Evolutionary conservation across 164 flowering plant genomes (phyloP).

Genomic region (Vitis labrusca): DNA sequence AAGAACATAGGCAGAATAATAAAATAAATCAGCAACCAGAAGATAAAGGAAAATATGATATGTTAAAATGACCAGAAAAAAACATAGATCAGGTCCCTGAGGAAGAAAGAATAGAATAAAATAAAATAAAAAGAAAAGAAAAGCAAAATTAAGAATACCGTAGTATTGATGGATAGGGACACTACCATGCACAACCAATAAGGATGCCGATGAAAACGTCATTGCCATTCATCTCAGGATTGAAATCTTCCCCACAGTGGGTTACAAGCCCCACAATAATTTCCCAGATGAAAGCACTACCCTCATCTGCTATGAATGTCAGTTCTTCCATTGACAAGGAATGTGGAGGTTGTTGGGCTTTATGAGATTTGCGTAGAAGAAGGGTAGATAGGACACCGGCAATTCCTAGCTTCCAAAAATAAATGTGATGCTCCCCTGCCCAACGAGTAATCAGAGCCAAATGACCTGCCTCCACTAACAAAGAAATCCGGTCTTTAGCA

Average conservation of each 20-base stretch:
- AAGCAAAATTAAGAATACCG: not conserved
- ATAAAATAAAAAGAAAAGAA: not conserved
- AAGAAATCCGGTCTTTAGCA: slow-evolving; percentile 36
- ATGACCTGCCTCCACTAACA: slow-evolving; percentile 64
- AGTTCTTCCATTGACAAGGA: slow-evolving; percentile 37
- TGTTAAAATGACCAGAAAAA: not conserved
- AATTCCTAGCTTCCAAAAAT: slow-evolving; percentile 69
- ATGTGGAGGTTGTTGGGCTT: slow-evolving; percentile 11
- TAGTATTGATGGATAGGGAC: not conserved
- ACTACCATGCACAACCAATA: slow-evolving; percentile 72
- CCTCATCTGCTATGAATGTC: slow-evolving; percentile 29
- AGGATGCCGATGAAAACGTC: slow-evolving; percentile 41
- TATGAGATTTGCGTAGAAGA: slow-evolving; percentile 36
- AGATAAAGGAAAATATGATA: not conserved
- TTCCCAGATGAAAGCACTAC: slow-evolving; percentile 65
- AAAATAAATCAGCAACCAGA: not conserved
- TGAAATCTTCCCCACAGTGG: slow-evolving; percentile 45
- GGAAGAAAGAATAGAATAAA: not conserved
- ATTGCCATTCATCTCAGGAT: slow-evolving; percentile 23
- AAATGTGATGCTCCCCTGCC: slow-evolving; percentile 68
- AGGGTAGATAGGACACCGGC: slow-evolving; percentile 56
- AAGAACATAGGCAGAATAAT: not conserved
- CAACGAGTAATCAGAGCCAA: slow-evolving; percentile 69
- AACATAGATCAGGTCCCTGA: slow-evolving; percentile 2
- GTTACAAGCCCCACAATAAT: slow-evolving; percentile 79